A percentile compares a stretch with the other conserved stretches of the same genome.
These are phyloP conservation scores for Rubroboletus satanas DNA, from an alignment of 768 basidiomycete genomes.

Conservation along the genomic window DNA sequence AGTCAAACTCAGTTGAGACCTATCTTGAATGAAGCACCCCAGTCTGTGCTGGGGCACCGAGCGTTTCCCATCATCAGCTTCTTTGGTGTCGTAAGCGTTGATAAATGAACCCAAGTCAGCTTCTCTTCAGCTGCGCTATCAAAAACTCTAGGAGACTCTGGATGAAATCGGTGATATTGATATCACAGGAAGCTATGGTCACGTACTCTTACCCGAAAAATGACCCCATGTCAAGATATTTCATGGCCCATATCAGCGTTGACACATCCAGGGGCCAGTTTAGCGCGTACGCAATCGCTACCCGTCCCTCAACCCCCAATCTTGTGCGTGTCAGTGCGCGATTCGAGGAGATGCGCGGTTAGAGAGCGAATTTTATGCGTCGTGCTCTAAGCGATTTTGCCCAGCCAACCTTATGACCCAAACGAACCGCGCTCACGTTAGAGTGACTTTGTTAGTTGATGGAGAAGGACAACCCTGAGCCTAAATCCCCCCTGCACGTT, in stretches of 20 bases:
- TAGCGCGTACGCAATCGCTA: constrained; percentile 15
- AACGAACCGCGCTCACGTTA: neutral
- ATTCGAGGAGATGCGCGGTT: constrained; percentile 9
- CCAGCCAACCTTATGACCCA: neutral
- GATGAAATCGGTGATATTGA: constrained; percentile 21
- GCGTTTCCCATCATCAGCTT: constrained; percentile 7
- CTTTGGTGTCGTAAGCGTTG: constrained; percentile 11
- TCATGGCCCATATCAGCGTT: constrained; percentile 12
- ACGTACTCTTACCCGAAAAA: constrained; percentile 12
- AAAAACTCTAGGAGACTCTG: neutral
- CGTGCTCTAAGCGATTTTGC: constrained; percentile 6
- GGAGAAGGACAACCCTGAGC: neutral
- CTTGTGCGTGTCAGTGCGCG: neutral
- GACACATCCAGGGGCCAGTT: constrained; percentile 12
- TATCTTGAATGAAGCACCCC: neutral
- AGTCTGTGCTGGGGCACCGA: neutral
- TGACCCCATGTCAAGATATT: constrained; percentile 12
- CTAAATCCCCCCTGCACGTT: neutral
- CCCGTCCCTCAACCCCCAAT: neutral
- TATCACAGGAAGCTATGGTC: constrained; percentile 14
- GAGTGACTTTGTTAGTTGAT: neutral
- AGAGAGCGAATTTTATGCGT: constrained; percentile 9
- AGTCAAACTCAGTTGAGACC: neutral
- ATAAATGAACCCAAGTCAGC: constrained; percentile 3
- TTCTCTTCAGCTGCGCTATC: constrained; percentile 11